Evolutionary conservation across 352 stramenopile genomes (phyloP).

Genomic region (Globisporangium iwayamae): DNA sequence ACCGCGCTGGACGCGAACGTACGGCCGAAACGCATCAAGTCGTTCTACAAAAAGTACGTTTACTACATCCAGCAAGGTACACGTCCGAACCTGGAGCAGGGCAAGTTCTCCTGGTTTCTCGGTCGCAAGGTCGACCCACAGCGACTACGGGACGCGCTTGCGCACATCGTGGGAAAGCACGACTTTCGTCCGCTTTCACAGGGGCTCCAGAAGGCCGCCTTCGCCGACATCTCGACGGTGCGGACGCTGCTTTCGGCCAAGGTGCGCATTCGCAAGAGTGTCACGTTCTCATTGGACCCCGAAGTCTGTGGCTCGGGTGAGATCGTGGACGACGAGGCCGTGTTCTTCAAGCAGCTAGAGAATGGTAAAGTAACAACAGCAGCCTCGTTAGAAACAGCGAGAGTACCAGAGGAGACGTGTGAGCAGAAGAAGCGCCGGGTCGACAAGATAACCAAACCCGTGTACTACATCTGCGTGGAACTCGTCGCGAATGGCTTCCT

Average conservation of each 20-base stretch:
- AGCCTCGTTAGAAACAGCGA: neutral
- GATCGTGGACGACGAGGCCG: conserved; percentile 39
- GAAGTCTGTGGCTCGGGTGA: conserved; percentile 50
- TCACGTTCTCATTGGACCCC: conserved; percentile 72
- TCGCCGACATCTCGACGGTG: conserved; percentile 57
- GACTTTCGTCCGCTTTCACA: conserved; percentile 84
- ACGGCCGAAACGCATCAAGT: conserved; percentile 62
- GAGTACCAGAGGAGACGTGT: conserved; percentile 7
- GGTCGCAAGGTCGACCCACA: conserved; percentile 58
- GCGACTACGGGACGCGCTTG: conserved; percentile 59
- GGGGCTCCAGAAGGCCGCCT: conserved; percentile 56
- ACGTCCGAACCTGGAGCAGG: conserved; percentile 59
- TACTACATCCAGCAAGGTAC: conserved; percentile 88
- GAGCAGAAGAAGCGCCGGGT: conserved; percentile 43
- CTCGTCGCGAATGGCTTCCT: conserved; percentile 81
- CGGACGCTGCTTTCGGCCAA: conserved; percentile 62
- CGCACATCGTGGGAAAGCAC: conserved; percentile 62
- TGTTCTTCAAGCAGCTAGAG: conserved; percentile 6
- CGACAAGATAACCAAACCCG: conserved; percentile 16
- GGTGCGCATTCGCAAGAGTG: conserved; percentile 58
- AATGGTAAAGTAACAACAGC: neutral
- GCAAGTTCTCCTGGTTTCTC: conserved; percentile 85
- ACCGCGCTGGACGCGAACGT: conserved; percentile 24
- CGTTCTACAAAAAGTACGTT: conserved; percentile 86
- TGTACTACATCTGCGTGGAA: conserved; percentile 84